Evolutionary conservation across 2,329 filamentous ascomycete genomes (phyloP), one percentile per base, ranked within the genome.

Genomic region (Aspergillus piperis): DNA sequence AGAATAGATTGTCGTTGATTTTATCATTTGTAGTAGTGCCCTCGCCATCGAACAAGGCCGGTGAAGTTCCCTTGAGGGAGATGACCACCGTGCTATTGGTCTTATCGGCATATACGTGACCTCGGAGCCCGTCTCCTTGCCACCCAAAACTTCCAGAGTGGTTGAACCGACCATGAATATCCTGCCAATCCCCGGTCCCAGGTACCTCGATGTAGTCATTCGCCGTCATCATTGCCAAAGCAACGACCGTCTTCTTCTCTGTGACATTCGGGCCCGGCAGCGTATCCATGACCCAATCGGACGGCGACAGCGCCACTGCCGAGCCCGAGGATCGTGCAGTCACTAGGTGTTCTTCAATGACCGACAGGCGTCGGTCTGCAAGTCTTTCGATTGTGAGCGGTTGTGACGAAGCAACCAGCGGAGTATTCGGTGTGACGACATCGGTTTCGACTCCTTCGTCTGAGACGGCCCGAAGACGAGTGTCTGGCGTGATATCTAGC

Each of bases 1-100:
- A 97, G 77, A 96, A 96, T 8, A 99, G 83, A 73, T 99, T 99
- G 77, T 99, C 95, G 74, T 98, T 99, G 71, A 93, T 82, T 80
- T 99, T 99, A 79, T 99, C 95, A 68, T 96, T 96, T 25, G 92
- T 96, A 0, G 94, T 98, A 1, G 95, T 98, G 54, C 93, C 94
- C 39, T 94, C 90, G n/a, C 95, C 95, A 74, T 98, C 94, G 72
- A 97, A 98, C 3, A 98, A 88, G 11, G 95, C 94, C 2, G 89
- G 86, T 1, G 89, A 91, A 0, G 93, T 97, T 57, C 94, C 95
- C 78, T 99, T 99, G 59, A 99, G 78, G 5, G 92, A 93, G 65
- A 98, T 95, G 44, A 98, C 88, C 56, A 98, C 84, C 1, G 94
- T 98, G 38, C 86, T 86, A 75, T 98, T 97, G 41, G 80, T 85